phyloP scores from a whole-genome alignment of 129 eudicot species.

The Arctium minus region DNA sequence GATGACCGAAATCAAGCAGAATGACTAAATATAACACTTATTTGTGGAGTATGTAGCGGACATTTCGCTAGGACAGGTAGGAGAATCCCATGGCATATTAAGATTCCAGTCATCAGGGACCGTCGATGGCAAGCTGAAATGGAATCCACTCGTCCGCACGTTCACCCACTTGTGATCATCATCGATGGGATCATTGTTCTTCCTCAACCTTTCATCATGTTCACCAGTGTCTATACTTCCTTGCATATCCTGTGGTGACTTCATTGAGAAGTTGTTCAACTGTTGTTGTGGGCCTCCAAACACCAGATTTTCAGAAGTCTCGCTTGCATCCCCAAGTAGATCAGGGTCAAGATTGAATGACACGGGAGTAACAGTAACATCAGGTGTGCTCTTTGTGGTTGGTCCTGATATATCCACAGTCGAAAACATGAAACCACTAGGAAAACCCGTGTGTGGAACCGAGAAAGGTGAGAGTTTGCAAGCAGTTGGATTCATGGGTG shows the following conservation, averaged over 20 bases:
- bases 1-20: not conserved
- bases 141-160: constrained; percentile 46
- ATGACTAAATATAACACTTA: constrained; percentile 34
- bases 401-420: constrained; percentile 39
- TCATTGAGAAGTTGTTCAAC: constrained; percentile 37
- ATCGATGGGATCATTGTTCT: constrained; percentile 3
- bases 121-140: constrained; percentile 50
- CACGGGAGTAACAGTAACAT: constrained; percentile 29
- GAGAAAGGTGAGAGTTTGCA: constrained; percentile 22
- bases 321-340: constrained; percentile 23
- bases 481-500: constrained; percentile 29
- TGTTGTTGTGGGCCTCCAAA: constrained; percentile 46
- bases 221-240: constrained; percentile 30
- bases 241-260: constrained; percentile 42
- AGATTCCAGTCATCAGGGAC: constrained; percentile 42
- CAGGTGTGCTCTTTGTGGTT: constrained; percentile 24
- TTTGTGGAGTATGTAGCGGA: constrained; percentile 63
- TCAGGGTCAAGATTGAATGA: constrained; percentile 32
- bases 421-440: constrained; percentile 45
- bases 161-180: constrained; percentile 35
- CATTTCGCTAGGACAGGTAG: constrained; percentile 62
- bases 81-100: constrained; percentile 72
- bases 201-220: constrained; percentile 22
- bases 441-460: constrained; percentile 29
- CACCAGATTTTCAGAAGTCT: constrained; percentile 23